A percentile compares a stretch with the other conserved stretches of the same genome.
Conservation (phyloP, 169 alveolate species). For the Eimeria acervulina region DNA sequence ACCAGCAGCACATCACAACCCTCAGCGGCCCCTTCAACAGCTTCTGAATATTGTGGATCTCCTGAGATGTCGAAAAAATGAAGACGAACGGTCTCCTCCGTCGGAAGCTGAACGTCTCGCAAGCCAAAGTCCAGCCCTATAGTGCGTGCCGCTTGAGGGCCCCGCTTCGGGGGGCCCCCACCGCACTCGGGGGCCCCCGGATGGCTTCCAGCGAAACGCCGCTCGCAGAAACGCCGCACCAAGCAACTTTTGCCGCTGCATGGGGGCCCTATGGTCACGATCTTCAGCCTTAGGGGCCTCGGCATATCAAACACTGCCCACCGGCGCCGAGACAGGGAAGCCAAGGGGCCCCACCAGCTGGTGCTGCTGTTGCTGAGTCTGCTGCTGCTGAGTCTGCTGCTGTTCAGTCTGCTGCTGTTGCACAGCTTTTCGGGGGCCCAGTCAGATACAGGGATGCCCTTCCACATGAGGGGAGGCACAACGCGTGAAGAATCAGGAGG, state of each 20-base stretch:
- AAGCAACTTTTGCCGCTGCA: constrained; percentile 63
- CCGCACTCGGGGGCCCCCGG: background rate
- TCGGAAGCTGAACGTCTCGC: constrained; percentile 32
- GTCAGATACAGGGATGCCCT: background rate
- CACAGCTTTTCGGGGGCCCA: background rate
- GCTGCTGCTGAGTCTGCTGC: constrained; percentile 36
- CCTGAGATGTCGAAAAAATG: constrained; percentile 59
- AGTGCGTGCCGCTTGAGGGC: background rate
- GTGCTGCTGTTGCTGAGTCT: constrained; percentile 27
- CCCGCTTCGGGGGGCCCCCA: constrained; percentile 45
- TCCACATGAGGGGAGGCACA: background rate
- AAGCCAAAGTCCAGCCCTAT: constrained; percentile 48
- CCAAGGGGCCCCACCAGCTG: background rate
- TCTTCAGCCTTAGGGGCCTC: constrained; percentile 41
- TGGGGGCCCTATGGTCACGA: constrained; percentile 46
- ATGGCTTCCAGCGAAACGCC: constrained; percentile 37
- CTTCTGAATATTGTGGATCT: constrained; percentile 26
- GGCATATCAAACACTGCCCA: background rate
- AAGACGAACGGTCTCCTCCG: constrained; percentile 48
- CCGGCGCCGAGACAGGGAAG: background rate
- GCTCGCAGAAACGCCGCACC: constrained; percentile 68
- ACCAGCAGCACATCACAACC: constrained; percentile 26
- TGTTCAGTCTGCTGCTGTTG: constrained; percentile 4
- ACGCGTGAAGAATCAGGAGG: background rate
- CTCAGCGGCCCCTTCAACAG: constrained; percentile 32